Conservation (phyloP, 2,329 filamentous ascomycete genomes). For the Cryphonectria naterciae region DNA sequence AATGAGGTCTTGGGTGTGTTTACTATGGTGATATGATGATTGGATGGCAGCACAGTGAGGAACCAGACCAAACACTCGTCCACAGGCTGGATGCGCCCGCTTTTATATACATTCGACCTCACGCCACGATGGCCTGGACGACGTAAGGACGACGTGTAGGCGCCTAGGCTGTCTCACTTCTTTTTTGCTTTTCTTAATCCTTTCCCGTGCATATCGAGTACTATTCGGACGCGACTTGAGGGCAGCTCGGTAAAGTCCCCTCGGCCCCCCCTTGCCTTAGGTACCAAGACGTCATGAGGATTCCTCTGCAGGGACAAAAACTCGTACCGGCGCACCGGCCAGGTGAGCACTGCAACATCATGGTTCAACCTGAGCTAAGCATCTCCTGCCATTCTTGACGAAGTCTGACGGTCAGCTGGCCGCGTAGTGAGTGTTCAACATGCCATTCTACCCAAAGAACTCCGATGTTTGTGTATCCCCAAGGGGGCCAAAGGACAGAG, state of each 20-base stretch:
- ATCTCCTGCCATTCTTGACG: neutral
- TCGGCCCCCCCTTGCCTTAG: neutral
- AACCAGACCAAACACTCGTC: too few species aligned
- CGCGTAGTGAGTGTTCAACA: neutral
- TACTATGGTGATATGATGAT: neutral
- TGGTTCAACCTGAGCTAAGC: neutral
- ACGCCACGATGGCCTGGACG: neutral
- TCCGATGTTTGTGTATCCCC: neutral
- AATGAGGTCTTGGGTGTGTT: neutral
- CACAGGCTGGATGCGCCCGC: neutral
- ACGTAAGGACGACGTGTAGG: neutral
- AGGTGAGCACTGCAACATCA: slow-evolving; percentile 1
- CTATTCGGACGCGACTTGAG: neutral
- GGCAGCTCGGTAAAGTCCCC: neutral
- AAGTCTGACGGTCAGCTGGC: neutral
- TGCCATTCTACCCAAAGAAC: neutral
- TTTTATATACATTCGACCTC: neutral
- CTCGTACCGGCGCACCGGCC: neutral
- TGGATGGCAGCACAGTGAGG: neutral
- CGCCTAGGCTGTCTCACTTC: neutral
- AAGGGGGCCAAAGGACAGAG: neutral
- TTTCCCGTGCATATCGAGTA: neutral
- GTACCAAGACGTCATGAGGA: slow-evolving; percentile 8
- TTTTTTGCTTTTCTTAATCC: neutral
- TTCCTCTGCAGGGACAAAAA: neutral